phyloP scores from a whole-genome alignment of 768 basidiomycete genomes.

The Suillus plorans region DNA sequence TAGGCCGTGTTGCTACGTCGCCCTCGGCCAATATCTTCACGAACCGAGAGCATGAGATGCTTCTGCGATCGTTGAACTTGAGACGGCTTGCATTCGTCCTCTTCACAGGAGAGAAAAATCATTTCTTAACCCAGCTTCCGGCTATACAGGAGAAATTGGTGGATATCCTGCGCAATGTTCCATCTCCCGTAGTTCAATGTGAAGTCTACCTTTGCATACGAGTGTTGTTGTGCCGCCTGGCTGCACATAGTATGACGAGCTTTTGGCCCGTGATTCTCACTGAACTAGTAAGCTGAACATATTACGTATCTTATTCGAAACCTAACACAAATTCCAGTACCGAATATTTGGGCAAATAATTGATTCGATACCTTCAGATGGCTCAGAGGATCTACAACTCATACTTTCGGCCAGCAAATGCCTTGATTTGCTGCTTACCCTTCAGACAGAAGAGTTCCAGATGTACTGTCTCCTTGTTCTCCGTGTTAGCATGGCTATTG shows the following conservation, averaged over 20 bases:
- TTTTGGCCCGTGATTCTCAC: slow-evolving; percentile 97
- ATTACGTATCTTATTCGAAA: neutral
- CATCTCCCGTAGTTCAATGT: slow-evolving; percentile 83
- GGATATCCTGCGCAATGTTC: slow-evolving; percentile 79
- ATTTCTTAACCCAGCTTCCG: slow-evolving; percentile 86
- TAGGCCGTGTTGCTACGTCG: slow-evolving; percentile 76
- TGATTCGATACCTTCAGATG: slow-evolving; percentile 68
- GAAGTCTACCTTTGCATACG: slow-evolving; percentile 95
- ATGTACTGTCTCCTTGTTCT: slow-evolving; percentile 52
- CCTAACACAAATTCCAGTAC: slow-evolving; percentile 48
- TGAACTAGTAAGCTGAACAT: slow-evolving; percentile 63
- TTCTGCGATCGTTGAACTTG: slow-evolving; percentile 80
- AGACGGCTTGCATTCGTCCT: slow-evolving; percentile 85
- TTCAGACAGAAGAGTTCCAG: slow-evolving; percentile 98
- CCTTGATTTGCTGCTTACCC: slow-evolving; percentile 84
- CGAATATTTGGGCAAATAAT: slow-evolving; percentile 87
- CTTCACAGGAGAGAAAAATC: slow-evolving; percentile 88
- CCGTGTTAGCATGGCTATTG: slow-evolving; percentile 2
- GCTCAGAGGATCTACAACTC: slow-evolving; percentile 80
- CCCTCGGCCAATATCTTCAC: slow-evolving; percentile 97
- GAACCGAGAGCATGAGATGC: slow-evolving; percentile 92
- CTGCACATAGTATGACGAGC: slow-evolving; percentile 87
- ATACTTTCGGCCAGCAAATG: slow-evolving; percentile 92
- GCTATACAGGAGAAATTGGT: slow-evolving; percentile 97
- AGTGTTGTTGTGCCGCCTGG: slow-evolving; percentile 86